Conservation (phyloP, 2,329 filamentous ascomycete species). For the Diaporthe citri region DNA sequence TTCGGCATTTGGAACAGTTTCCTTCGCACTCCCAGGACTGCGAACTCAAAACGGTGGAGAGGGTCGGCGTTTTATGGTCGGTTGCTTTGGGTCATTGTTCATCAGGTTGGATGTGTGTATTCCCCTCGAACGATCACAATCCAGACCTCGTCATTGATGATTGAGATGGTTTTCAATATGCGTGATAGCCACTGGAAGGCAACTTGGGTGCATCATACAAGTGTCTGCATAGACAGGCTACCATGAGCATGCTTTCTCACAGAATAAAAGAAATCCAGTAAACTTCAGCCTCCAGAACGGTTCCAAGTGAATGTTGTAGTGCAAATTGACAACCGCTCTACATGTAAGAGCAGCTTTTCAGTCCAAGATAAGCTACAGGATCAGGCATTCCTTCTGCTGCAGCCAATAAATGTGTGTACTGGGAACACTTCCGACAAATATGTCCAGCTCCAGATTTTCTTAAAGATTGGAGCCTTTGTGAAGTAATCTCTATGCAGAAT, state of each 20-base stretch:
- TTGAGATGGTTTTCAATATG: not conserved
- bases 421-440: not conserved
- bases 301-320: not conserved
- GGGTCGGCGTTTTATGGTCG: slow-evolving; percentile 37
- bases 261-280: not conserved
- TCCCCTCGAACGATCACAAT: not conserved
- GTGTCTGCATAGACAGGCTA: not conserved
- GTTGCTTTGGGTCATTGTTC: slow-evolving; percentile 32
- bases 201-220: not conserved
- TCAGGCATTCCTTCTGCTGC: not conserved
- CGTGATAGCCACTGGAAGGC: not conserved
- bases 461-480: not conserved
- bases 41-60: slow-evolving; percentile 22
- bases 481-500: not conserved
- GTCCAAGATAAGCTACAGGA: no score
- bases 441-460: not conserved
- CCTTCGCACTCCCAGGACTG: slow-evolving; percentile 20
- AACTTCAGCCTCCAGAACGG: not conserved
- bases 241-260: not conserved
- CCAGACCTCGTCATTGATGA: not conserved
- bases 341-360: not conserved
- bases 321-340: not conserved
- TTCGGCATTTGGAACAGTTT: slow-evolving; percentile 37
- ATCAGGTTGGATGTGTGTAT: slow-evolving; percentile 1
- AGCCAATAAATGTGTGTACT: not conserved